These are phyloP conservation scores for Pseudogymnoascus sp. DNA, from an alignment of 2,329 filamentous ascomycete genomes.

Conservation along the genomic window DNA sequence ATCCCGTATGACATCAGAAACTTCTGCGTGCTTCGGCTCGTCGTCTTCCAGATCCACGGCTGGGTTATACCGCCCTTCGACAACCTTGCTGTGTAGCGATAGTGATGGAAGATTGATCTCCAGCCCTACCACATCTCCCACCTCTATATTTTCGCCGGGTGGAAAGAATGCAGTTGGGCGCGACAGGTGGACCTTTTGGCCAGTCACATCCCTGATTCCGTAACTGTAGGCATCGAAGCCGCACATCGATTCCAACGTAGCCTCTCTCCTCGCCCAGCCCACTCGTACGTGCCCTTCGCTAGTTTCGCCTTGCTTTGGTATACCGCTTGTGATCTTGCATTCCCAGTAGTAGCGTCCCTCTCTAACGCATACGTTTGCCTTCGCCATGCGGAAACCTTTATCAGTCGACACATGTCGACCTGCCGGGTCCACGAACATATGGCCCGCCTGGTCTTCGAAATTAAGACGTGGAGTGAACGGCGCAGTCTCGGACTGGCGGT, in stretches of 20 bases:
- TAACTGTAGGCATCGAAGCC: slow-evolving; percentile 92
- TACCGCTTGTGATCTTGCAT: slow-evolving; percentile 76
- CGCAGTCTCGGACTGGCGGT: slow-evolving; percentile 76
- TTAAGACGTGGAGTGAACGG: slow-evolving; percentile 80
- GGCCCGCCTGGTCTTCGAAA: slow-evolving; percentile 83
- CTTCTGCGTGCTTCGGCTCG: slow-evolving; percentile 42
- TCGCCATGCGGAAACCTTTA: slow-evolving; percentile 85
- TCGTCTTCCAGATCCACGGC: slow-evolving; percentile 64
- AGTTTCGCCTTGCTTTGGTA: slow-evolving; percentile 34
- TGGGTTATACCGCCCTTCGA: slow-evolving; percentile 80
- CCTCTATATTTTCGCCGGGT: slow-evolving; percentile 66
- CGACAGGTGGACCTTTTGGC: slow-evolving; percentile 89
- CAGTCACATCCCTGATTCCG: slow-evolving; percentile 78
- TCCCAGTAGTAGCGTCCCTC: slow-evolving; percentile 94
- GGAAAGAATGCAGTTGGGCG: slow-evolving; percentile 85
- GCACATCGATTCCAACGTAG: slow-evolving; percentile 72
- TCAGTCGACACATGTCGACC: slow-evolving; percentile 77
- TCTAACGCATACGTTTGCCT: slow-evolving; percentile 81
- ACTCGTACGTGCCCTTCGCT: slow-evolving; percentile 60
- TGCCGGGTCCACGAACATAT: slow-evolving; percentile 71
- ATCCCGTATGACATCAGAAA: slow-evolving; percentile 81
- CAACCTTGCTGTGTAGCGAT: slow-evolving; percentile 76
- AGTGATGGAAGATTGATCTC: slow-evolving; percentile 87
- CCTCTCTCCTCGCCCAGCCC: slow-evolving; percentile 77
- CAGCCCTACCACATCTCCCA: slow-evolving; percentile 89